Conservation (phyloP, 2,329 filamentous ascomycete species). For the Thielaviopsis cerberus region DNA sequence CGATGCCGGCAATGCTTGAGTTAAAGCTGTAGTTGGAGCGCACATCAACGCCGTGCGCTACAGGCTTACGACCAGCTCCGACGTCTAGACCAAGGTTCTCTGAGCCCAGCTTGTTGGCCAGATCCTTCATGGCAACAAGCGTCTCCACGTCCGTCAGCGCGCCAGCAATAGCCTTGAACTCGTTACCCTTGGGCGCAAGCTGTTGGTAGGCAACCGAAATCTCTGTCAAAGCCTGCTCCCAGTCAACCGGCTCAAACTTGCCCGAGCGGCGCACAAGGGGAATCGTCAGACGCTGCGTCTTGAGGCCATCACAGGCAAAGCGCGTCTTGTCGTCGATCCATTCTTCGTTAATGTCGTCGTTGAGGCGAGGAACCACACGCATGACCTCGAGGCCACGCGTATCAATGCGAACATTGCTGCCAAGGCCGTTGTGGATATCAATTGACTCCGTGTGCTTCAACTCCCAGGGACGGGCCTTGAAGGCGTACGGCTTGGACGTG, state of each 20-base stretch:
- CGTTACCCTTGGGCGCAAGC: conserved; percentile 68
- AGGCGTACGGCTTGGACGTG: conserved; percentile 93
- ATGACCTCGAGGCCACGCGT: conserved; percentile 88
- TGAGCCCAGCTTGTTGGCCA: conserved; percentile 89
- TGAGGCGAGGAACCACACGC: conserved; percentile 78
- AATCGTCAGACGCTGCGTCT: conserved; percentile 87
- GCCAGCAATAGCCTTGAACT: conserved; percentile 89
- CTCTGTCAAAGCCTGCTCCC: conserved; percentile 87
- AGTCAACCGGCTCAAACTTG: conserved; percentile 80
- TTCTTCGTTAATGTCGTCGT: conserved; percentile 97
- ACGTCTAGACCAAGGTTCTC: conserved; percentile 91
- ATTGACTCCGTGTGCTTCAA: conserved; percentile 90
- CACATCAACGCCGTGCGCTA: conserved; percentile 84
- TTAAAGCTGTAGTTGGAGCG: conserved; percentile 95
- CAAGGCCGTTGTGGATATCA: conserved; percentile 80
- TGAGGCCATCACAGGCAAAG: conserved; percentile 89
- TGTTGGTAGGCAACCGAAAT: conserved; percentile 64
- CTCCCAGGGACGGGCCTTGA: conserved; percentile 92
- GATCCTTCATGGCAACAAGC: conserved; percentile 87
- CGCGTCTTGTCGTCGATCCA: conserved; percentile 99
- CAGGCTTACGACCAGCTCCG: conserved; percentile 60
- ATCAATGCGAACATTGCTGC: conserved; percentile 88
- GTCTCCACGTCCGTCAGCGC: conserved; percentile 84
- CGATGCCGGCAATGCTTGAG: conserved; percentile 80
- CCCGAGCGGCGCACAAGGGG: conserved; percentile 75